A percentile compares a stretch with the other conserved stretches of the same genome.
Evolutionary conservation across 768 basidiomycete genomes (phyloP).

Genomic region (Pluteus cervinus): DNA sequence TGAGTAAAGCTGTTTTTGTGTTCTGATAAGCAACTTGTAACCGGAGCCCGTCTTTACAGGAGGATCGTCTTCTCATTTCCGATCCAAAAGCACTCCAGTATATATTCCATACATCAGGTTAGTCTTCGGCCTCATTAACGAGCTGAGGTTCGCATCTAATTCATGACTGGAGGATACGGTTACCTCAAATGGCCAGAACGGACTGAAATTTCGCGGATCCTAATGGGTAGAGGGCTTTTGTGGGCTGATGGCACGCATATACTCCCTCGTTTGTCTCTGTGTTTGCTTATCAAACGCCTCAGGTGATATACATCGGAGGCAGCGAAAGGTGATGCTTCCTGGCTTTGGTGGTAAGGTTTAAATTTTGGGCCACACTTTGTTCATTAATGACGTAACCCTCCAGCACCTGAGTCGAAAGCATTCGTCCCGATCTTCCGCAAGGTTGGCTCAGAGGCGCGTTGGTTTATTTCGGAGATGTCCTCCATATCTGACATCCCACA

Average conservation of each 20-base stretch:
- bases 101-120: slow-evolving; percentile 46
- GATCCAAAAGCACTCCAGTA: slow-evolving; percentile 58
- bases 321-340: slow-evolving; percentile 48
- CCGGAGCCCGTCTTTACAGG: slow-evolving; percentile 23
- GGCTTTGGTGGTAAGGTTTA: slow-evolving; percentile 40
- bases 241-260: slow-evolving; percentile 44
- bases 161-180: slow-evolving; percentile 34
- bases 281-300: slow-evolving; percentile 1
- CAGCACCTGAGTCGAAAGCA: slow-evolving; percentile 40
- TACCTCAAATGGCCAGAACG: slow-evolving; percentile 47
- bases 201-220: slow-evolving; percentile 40
- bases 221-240: slow-evolving; percentile 46
- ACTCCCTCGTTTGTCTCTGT: background rate
- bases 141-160: slow-evolving; percentile 5
- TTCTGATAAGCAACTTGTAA: background rate
- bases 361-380: background rate
- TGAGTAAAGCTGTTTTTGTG: slow-evolving; percentile 15
- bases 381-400: slow-evolving; percentile 3
- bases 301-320: slow-evolving; percentile 46
- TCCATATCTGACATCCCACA: slow-evolving; percentile 17
- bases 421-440: slow-evolving; percentile 44
- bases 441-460: slow-evolving; percentile 34
- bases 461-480: slow-evolving; percentile 16
- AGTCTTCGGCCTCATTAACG: slow-evolving; percentile 6
- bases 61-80: slow-evolving; percentile 45